phyloP scores from a whole-genome alignment of 257 asterid genomes.

The Solanum rostratum region DNA sequence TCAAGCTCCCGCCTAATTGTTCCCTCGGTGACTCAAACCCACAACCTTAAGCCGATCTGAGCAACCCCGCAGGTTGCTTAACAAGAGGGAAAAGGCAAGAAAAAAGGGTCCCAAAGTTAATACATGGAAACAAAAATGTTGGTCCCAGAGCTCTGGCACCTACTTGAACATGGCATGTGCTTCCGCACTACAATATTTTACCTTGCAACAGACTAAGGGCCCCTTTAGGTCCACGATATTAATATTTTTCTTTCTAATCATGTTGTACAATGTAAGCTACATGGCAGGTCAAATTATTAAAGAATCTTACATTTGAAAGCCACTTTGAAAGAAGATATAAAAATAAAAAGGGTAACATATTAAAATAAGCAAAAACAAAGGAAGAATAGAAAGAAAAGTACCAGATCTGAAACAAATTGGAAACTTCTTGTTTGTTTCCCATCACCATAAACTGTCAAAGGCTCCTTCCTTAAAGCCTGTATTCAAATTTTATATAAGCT shows the following conservation, averaged over 20 bases:
- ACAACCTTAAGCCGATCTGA: too few species aligned
- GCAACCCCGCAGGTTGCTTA: neutral
- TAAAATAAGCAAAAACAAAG: neutral
- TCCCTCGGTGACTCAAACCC: too few species aligned
- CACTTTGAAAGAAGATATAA: neutral
- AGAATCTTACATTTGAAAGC: neutral
- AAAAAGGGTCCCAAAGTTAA: neutral
- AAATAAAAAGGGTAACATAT: neutral
- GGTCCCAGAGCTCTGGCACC: neutral
- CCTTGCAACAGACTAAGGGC: neutral
- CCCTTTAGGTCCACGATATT: neutral
- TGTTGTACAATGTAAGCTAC: neutral
- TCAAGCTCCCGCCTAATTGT: neutral
- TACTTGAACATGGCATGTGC: neutral
- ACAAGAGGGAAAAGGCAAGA: neutral
- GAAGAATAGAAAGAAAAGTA: conserved; percentile 8
- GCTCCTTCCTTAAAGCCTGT: conserved; percentile 96
- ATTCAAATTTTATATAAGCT: neutral
- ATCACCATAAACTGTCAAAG: conserved; percentile 90
- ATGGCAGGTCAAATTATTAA: neutral
- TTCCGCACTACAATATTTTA: neutral
- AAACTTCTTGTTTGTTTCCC: conserved; percentile 97
- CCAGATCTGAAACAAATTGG: conserved; percentile 96
- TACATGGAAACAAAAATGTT: neutral
- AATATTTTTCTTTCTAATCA: neutral